Evolutionary conservation across 192 early-diverging fungal species (phyloP).

Genomic region (Backusella circina): DNA sequence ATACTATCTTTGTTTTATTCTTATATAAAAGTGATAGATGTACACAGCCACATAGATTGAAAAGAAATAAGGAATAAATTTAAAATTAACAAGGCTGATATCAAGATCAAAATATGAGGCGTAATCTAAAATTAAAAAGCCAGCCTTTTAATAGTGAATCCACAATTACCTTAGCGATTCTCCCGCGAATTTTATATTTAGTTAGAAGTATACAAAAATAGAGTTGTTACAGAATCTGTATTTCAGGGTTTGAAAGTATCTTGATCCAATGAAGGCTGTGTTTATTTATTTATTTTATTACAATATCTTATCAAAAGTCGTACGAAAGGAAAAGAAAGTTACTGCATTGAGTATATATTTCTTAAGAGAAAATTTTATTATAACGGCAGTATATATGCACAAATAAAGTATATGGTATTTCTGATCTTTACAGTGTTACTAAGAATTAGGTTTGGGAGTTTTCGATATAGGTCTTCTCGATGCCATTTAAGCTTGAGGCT

Average conservation of each 20-base stretch:
- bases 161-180: neutral
- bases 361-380: neutral
- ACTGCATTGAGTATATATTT: neutral
- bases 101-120: neutral
- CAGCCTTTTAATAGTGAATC: neutral
- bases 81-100: neutral
- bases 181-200: too few relatives aligned
- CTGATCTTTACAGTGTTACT: neutral
- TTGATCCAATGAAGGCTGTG: neutral
- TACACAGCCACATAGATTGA: neutral
- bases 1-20: neutral
- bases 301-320: neutral
- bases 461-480: neutral
- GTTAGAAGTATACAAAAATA: neutral
- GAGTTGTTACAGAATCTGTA: neutral
- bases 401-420: neutral
- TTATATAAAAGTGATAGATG: neutral
- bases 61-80: neutral
- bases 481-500: neutral
- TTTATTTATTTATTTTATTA: neutral
- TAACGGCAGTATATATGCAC: neutral
- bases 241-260: neutral
- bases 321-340: neutral
- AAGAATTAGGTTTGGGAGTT: neutral
- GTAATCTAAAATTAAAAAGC: neutral